Conservation (phyloP, 768 basidiomycete genomes). For the Hemileccinum rubropunctum region DNA sequence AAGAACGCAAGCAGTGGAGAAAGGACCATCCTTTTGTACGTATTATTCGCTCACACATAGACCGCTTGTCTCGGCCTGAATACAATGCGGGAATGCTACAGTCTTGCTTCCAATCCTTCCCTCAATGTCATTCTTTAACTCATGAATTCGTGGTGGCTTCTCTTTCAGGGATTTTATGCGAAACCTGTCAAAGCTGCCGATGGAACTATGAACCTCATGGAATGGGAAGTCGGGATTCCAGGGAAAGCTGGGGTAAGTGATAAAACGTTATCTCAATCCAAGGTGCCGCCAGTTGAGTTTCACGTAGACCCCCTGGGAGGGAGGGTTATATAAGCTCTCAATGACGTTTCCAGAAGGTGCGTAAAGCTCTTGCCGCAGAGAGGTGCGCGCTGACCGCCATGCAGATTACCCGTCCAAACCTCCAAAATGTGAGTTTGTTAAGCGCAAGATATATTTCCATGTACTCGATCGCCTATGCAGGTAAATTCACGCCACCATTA, state of each 20-base stretch:
- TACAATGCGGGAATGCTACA: neutral
- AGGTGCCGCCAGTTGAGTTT: conserved; percentile 14
- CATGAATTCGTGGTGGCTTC: conserved; percentile 5
- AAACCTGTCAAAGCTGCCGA: conserved; percentile 88
- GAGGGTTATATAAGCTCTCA: conserved; percentile 87
- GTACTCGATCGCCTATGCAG: conserved; percentile 39
- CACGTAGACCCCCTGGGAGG: conserved; percentile 91
- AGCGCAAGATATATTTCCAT: neutral
- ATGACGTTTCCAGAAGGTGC: conserved; percentile 98
- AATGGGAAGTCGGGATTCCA: conserved; percentile 99
- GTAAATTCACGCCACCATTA: conserved; percentile 93
- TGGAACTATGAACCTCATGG: conserved; percentile 93
- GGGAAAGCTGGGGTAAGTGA: conserved; percentile 80
- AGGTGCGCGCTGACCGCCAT: conserved; percentile 9
- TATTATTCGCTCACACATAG: conserved; percentile 17
- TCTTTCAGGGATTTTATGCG: conserved; percentile 88
- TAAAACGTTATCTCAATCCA: conserved; percentile 1
- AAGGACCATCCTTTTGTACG: conserved; percentile 98
- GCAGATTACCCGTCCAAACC: conserved; percentile 94
- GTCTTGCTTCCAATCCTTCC: neutral
- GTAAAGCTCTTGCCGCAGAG: conserved; percentile 2
- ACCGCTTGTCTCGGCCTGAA: conserved; percentile 1
- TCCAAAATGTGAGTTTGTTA: conserved; percentile 71
- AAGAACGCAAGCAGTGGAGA: conserved; percentile 98
- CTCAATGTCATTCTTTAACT: neutral